Base-by-base conservation (phyloP, 306 rosid genomes). In the Rosa lucieae region DNA sequence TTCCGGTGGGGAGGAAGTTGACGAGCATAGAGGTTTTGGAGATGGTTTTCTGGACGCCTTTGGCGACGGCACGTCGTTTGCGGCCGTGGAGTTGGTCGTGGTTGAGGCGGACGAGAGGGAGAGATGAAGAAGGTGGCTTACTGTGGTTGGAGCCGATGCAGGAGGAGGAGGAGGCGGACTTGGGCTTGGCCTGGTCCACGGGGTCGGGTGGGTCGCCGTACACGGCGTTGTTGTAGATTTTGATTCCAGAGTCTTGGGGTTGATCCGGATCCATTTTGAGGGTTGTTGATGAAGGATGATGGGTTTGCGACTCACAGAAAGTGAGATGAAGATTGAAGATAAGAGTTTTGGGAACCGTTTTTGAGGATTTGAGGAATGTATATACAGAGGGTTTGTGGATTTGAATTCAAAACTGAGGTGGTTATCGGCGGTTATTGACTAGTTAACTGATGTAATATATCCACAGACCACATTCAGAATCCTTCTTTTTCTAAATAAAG, bases 1-100 rank as follows among this genome's bases (percentile, higher is more conserved):
- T 94, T 0, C 97, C 96, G 0, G 96, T 92, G 0, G 98, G 98
- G 29, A 94, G 96, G 84, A 92, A 92, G 88, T 94, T 92, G 0
- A 87, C 91, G 0, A 94, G 94, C 77, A 90, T 78, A 1, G 97
- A 90, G 0, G 96, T 87, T 29, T 89, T 90, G 0, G 96, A 89
- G 20, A 92, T 85, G 3, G 93, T 92, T 47, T 94, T 94, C 32
- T 94, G 96, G 58, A 92, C 91, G 0, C 98, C 93, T 56, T 92
- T 92, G 1, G 97, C 96, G 32, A 90, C 84, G 2, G 87, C 90
- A 1, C 93, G 84, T 2, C 96, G 82, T 67, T 89, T 89, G 8
- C 83, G 69, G 6, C 88, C 82, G 0, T 44, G 79, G 40, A 75
- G 15, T 67, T 75, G 70, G 71, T 61, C 71, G 5, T 51, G 58